Conservation (phyloP, 2,329 filamentous ascomycete genomes). For the Zarea fungicola region DNA sequence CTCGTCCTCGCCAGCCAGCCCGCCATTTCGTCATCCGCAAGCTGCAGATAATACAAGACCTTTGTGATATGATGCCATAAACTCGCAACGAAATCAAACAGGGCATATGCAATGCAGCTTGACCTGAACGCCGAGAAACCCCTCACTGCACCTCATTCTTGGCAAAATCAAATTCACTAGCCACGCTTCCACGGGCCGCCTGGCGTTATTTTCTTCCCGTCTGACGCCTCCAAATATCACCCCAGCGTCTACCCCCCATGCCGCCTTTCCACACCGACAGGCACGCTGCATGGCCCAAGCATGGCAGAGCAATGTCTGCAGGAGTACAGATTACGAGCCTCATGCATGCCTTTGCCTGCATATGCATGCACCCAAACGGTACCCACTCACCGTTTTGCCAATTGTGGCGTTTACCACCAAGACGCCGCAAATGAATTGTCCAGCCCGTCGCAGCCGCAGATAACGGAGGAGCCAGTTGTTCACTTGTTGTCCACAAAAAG, state of each 20-base stretch:
- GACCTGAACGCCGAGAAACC: neutral
- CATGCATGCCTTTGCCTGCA: constrained; percentile 10
- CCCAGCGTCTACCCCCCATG: too few species aligned
- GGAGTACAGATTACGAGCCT: constrained; percentile 5
- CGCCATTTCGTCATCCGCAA: too few species aligned
- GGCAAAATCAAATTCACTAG: neutral
- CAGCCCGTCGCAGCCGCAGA: too few species aligned
- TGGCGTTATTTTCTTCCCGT: constrained; percentile 1
- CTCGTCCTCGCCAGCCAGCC: too few species aligned
- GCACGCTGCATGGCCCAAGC: constrained; percentile 3
- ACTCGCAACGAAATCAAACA: too few species aligned
- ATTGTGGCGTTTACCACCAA: neutral
- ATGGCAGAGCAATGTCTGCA: neutral
- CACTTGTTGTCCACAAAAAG: too few species aligned
- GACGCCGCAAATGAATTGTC: too few species aligned
- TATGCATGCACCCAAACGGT: neutral
- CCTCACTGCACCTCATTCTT: constrained; percentile 2
- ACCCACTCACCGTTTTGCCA: neutral
- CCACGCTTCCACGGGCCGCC: neutral
- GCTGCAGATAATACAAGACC: too few species aligned
- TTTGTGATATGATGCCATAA: too few species aligned
- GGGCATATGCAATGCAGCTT: too few species aligned
- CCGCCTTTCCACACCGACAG: constrained; percentile 7
- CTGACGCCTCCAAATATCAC: neutral
- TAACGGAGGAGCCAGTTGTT: neutral